These are phyloP conservation scores for Raffaelea ambrosiae DNA, from an alignment of 2,329 filamentous ascomycete species.

Conservation along the genomic window DNA sequence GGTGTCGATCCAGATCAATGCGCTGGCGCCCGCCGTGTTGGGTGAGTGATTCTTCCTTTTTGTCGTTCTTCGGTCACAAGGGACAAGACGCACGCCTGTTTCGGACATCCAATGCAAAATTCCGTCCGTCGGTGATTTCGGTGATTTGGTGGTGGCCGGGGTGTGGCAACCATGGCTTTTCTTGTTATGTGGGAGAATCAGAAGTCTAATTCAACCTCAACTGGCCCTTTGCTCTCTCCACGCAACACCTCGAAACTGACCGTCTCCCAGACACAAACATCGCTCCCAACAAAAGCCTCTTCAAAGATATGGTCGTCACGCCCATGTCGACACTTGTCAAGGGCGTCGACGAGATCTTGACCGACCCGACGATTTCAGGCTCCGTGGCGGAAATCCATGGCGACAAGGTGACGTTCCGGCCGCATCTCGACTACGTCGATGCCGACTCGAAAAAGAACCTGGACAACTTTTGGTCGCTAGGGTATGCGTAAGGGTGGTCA, in stretches of 20 bases:
- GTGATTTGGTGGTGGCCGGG: too few relatives aligned
- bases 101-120: too few relatives aligned
- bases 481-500: slow-evolving; percentile 30
- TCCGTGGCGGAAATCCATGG: slow-evolving; percentile 43
- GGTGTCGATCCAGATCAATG: slow-evolving; percentile 41
- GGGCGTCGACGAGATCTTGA: slow-evolving; percentile 33
- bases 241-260: too few relatives aligned
- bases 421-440: slow-evolving; percentile 36
- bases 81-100: too few relatives aligned
- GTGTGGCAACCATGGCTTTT: too few relatives aligned
- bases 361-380: slow-evolving; percentile 30
- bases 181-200: too few relatives aligned
- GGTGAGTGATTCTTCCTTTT: slow-evolving; percentile 25
- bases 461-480: slow-evolving; percentile 36
- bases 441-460: slow-evolving; percentile 37
- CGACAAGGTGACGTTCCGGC: slow-evolving; percentile 35
- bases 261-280: slow-evolving; percentile 34
- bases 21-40: slow-evolving; percentile 38
- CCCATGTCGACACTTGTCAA: slow-evolving; percentile 38
- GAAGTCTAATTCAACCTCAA: too few relatives aligned
- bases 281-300: slow-evolving; percentile 32
- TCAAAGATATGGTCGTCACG: slow-evolving; percentile 39
- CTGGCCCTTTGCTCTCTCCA: too few relatives aligned
- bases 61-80: too few relatives aligned
- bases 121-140: too few relatives aligned